These are phyloP conservation scores for Pichia rugopelliculosa DNA, from an alignment of 805 yeast genomes.

Conservation along the genomic window DNA sequence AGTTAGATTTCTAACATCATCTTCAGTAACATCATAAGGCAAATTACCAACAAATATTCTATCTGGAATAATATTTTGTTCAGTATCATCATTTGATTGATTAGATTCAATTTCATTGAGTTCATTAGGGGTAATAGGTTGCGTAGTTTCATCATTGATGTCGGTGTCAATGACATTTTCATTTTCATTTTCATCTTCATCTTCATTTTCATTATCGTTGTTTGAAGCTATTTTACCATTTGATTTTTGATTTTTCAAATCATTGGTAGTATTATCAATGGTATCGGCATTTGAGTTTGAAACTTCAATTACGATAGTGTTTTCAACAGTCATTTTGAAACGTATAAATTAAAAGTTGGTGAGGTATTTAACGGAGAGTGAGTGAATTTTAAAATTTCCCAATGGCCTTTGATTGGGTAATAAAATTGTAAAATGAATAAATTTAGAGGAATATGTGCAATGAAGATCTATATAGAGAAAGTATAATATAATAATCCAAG, in stretches of 20 bases:
- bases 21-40: conserved; percentile 37
- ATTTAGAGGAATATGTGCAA: no score
- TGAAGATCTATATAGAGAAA: background rate
- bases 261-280: background rate
- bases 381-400: background rate
- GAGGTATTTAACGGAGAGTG: background rate
- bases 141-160: background rate
- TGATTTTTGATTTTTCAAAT: background rate
- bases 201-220: background rate
- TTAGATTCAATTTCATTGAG: background rate
- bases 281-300: background rate
- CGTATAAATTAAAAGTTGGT: background rate
- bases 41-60: conserved; percentile 41
- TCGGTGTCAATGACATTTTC: background rate
- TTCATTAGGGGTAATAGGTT: background rate
- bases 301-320: background rate
- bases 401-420: background rate
- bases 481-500: no score
- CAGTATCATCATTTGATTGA: conserved; percentile 5
- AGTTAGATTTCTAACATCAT: conserved; percentile 36
- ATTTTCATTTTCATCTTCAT: background rate
- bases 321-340: conserved; percentile 5
- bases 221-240: background rate
- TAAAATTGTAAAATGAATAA: background rate
- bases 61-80: conserved; percentile 31